Percentiles rank a stretch among this genome's conserved stretches.
phyloP scores from a whole-genome alignment of 202 grass and related monocot genomes.

The Sporobolus alterniflorus region DNA sequence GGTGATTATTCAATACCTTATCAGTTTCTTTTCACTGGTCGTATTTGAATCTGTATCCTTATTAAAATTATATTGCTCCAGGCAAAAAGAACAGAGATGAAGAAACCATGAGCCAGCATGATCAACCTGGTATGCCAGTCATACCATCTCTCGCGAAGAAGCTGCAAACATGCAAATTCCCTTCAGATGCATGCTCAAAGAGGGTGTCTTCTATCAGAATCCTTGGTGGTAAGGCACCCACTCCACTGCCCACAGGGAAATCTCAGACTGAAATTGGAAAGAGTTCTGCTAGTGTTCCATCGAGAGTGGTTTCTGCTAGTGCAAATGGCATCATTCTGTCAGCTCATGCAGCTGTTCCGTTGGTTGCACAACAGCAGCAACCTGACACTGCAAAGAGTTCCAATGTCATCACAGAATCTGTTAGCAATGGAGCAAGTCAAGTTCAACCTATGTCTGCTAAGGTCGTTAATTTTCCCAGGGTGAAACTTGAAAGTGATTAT shows the following conservation, averaged over 20 bases:
- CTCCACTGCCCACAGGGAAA: conserved; percentile 18
- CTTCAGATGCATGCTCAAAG: conserved; percentile 36
- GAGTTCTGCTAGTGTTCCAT: conserved; percentile 12
- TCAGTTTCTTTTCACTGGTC: neutral
- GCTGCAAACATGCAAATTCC: conserved; percentile 37
- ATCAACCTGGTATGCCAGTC: conserved; percentile 34
- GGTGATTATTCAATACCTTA: conserved; percentile 31
- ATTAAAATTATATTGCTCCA: conserved; percentile 13
- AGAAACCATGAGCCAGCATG: conserved; percentile 6
- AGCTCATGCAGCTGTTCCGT: conserved; percentile 2
- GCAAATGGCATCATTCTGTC: neutral
- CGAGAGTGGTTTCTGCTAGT: conserved; percentile 14
- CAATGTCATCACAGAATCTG: conserved; percentile 1
- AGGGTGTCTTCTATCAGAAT: conserved; percentile 33
- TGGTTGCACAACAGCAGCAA: conserved; percentile 15
- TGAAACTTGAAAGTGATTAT: conserved; percentile 9
- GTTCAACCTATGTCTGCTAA: conserved; percentile 21
- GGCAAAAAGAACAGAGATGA: conserved; percentile 44
- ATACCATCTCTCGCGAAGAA: conserved; percentile 50
- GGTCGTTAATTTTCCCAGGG: conserved; percentile 16
- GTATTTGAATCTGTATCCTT: neutral
- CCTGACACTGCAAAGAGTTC: conserved; percentile 16
- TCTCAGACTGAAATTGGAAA: conserved; percentile 25
- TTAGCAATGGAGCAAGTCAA: conserved; percentile 19
- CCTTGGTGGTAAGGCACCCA: conserved; percentile 34